Evolutionary conservation across 2,329 filamentous ascomycete species (phyloP).

Genomic region (Aspergillus hiratsukae): DNA sequence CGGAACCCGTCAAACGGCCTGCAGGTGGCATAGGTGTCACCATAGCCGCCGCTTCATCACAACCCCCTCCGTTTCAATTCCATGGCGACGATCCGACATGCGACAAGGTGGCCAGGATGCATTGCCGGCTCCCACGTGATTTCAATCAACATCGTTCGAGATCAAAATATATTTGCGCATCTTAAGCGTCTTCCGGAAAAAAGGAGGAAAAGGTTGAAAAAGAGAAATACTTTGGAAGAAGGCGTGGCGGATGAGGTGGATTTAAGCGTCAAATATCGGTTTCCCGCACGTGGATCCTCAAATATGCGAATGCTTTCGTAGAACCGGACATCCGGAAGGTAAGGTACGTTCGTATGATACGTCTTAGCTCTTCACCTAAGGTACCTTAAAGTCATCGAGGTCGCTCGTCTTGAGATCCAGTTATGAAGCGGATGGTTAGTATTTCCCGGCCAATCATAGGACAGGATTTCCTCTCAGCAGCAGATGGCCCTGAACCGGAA

Average conservation of each 20-base stretch:
- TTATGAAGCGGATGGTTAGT: constrained; percentile 14
- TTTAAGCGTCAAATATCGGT: constrained; percentile 25
- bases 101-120: neutral
- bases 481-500: neutral
- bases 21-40: constrained; percentile 15
- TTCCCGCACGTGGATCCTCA: constrained; percentile 17
- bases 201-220: neutral
- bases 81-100: constrained; percentile 5
- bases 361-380: constrained; percentile 11
- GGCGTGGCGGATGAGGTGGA: constrained; percentile 8
- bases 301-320: constrained; percentile 8
- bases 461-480: neutral
- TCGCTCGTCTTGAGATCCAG: constrained; percentile 4
- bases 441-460: constrained; percentile 27
- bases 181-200: neutral
- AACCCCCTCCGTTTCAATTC: constrained; percentile 1
- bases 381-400: neutral
- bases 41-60: constrained; percentile 8
- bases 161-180: neutral
- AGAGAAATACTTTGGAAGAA: neutral
- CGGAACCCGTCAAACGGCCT: constrained; percentile 14
- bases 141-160: neutral
- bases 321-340: neutral
- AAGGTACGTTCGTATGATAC: constrained; percentile 10
- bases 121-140: neutral